phyloP scores from a whole-genome alignment of 768 basidiomycete genomes.

The Kwoniella newhampshirensis region DNA sequence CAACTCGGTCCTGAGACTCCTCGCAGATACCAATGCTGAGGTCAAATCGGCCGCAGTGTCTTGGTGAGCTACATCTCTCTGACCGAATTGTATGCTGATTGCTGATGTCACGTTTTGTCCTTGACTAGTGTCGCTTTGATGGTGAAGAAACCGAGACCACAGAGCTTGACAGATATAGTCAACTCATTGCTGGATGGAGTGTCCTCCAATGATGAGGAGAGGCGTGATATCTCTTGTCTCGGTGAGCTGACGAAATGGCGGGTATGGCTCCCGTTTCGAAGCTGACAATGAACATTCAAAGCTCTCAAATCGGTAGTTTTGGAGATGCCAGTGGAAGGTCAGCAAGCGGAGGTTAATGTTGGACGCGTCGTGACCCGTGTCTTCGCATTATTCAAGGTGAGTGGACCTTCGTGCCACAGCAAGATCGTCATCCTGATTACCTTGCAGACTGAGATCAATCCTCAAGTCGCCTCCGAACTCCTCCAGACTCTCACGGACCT shows the following conservation, averaged over 20 bases:
- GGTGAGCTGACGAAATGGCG: slow-evolving; percentile 59
- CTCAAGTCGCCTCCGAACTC: slow-evolving; percentile 57
- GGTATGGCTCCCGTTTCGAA: not conserved
- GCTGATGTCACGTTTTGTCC: not conserved
- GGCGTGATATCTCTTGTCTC: slow-evolving; percentile 88
- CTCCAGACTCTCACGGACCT: slow-evolving; percentile 69
- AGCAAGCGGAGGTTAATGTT: slow-evolving; percentile 74
- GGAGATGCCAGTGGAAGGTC: slow-evolving; percentile 79
- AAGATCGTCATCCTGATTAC: not conserved
- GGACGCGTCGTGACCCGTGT: slow-evolving; percentile 81
- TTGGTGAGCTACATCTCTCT: slow-evolving; percentile 61
- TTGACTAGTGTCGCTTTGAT: slow-evolving; percentile 75
- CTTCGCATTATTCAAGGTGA: slow-evolving; percentile 75
- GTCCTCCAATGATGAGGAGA: slow-evolving; percentile 81
- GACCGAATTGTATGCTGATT: not conserved
- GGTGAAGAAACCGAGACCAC: slow-evolving; percentile 77
- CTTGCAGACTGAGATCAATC: slow-evolving; percentile 41
- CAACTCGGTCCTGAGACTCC: slow-evolving; percentile 75
- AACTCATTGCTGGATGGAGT: slow-evolving; percentile 86
- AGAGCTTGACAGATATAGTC: slow-evolving; percentile 80
- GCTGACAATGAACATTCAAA: slow-evolving; percentile 48
- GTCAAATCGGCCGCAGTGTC: slow-evolving; percentile 98
- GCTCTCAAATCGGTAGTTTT: slow-evolving; percentile 93
- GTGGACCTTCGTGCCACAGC: slow-evolving; percentile 29
- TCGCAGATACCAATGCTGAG: slow-evolving; percentile 94